These are phyloP conservation scores for Bertia moriformis DNA, from an alignment of 2,329 filamentous ascomycete genomes.

Conservation along the genomic window DNA sequence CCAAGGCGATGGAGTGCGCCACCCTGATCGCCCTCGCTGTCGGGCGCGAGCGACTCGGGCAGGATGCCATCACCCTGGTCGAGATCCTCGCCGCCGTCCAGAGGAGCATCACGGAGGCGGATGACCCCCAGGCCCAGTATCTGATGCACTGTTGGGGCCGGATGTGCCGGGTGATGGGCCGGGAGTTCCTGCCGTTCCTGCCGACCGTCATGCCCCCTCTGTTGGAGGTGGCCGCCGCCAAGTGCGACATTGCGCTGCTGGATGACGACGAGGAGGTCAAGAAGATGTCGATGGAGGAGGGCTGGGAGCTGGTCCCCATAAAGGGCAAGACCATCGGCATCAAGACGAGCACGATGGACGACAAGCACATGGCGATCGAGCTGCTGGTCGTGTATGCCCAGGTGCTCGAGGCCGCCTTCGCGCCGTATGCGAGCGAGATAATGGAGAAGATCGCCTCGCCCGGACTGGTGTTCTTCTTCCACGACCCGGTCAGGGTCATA, in stretches of 20 bases:
- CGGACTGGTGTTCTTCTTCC: constrained; percentile 95
- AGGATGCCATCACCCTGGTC: constrained; percentile 75
- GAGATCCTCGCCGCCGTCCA: constrained; percentile 80
- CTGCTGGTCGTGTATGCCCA: constrained; percentile 94
- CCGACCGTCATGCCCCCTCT: constrained; percentile 88
- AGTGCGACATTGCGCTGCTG: constrained; percentile 90
- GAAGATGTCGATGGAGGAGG: constrained; percentile 82
- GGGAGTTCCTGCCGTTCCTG: constrained; percentile 84
- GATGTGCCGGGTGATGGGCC: constrained; percentile 87
- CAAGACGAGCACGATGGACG: constrained; percentile 88
- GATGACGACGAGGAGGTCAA: constrained; percentile 92
- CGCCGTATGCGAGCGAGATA: constrained; percentile 78
- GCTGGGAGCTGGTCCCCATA: constrained; percentile 91
- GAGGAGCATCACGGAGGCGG: constrained; percentile 69
- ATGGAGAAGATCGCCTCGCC: constrained; percentile 95
- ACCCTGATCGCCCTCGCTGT: constrained; percentile 91
- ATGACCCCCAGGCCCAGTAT: constrained; percentile 93
- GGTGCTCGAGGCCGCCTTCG: constrained; percentile 83
- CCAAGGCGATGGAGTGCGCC: constrained; percentile 98
- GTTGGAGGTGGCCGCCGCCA: constrained; percentile 78
- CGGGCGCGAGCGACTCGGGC: constrained; percentile 78
- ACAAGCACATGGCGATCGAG: constrained; percentile 99
- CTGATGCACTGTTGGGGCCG: constrained; percentile 97
- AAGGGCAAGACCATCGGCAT: constrained; percentile 98
- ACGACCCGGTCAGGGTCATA: constrained; percentile 88